These are phyloP conservation scores for Saccharomyces hybrid DNA, from an alignment of 1,139 yeast species.

Conservation along the genomic window DNA sequence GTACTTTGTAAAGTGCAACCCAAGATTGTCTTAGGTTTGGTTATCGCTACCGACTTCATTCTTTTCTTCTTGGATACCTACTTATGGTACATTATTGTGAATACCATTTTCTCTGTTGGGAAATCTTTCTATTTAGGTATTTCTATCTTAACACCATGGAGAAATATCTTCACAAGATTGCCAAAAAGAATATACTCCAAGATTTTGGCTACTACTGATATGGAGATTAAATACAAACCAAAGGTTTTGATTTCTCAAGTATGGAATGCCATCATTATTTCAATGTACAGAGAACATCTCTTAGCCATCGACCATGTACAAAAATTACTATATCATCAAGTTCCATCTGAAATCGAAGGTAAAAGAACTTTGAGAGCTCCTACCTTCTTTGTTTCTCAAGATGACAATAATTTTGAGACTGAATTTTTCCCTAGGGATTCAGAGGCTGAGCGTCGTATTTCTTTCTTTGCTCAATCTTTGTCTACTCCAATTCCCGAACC, in stretches of 20 bases:
- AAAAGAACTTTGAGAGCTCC: slow-evolving; percentile 98
- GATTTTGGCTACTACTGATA: slow-evolving; percentile 94
- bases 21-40: slow-evolving; percentile 79
- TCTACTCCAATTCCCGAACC: slow-evolving; percentile 99
- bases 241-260: slow-evolving; percentile 96
- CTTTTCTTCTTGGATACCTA: slow-evolving; percentile 97
- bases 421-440: slow-evolving; percentile 95
- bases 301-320: slow-evolving; percentile 97
- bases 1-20: slow-evolving; percentile 77
- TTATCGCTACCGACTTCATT: slow-evolving; percentile 85
- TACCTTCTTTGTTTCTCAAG: slow-evolving; percentile 95
- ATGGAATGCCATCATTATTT: slow-evolving; percentile 97
- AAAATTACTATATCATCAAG: slow-evolving; percentile 93
- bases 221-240: slow-evolving; percentile 98
- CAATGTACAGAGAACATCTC: slow-evolving; percentile 97
- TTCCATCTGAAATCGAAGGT: slow-evolving; percentile 94
- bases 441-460: slow-evolving; percentile 98
- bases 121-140: slow-evolving; percentile 98
- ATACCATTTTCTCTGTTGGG: slow-evolving; percentile 92
- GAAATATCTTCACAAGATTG: slow-evolving; percentile 92
- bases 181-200: slow-evolving; percentile 98
- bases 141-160: slow-evolving; percentile 97
- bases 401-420: slow-evolving; percentile 88
- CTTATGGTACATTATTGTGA: slow-evolving; percentile 95
- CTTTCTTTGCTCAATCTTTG: slow-evolving; percentile 96